Evolutionary conservation across 768 basidiomycete genomes (phyloP).

Genomic region (Trametes coccinea): DNA sequence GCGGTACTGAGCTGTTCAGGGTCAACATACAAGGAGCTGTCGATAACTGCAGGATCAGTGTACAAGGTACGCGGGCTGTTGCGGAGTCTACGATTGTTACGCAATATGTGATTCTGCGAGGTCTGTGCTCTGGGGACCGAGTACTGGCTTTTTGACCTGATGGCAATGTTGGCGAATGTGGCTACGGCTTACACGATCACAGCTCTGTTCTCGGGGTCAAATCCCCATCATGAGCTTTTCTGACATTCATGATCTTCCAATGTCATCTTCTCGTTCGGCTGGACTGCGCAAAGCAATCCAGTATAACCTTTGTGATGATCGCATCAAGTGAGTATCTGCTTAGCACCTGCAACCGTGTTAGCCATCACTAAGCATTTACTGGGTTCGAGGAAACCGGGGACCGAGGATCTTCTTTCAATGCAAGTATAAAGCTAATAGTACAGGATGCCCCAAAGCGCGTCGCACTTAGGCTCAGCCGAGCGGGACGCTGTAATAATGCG

Average conservation of each 20-base stretch:
- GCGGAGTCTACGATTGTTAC: not conserved
- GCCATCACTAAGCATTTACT: too few species aligned
- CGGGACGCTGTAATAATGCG: not conserved
- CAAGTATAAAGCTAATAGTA: too few species aligned
- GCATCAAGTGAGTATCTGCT: too few species aligned
- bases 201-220: conserved; percentile 1
- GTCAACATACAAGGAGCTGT: not conserved
- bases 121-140: not conserved
- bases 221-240: conserved; percentile 5
- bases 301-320: not conserved
- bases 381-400: too few species aligned
- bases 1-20: not conserved
- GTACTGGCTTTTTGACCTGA: not conserved
- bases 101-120: not conserved
- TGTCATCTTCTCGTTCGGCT: not conserved
- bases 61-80: conserved; percentile 2
- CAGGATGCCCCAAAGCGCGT: too few species aligned
- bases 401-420: too few species aligned
- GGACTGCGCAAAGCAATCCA: too few species aligned
- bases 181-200: not conserved
- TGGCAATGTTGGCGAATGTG: not conserved
- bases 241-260: conserved; percentile 8
- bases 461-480: too few species aligned
- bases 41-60: not conserved
- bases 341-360: not conserved